Conservation (phyloP, 2,329 filamentous ascomycete genomes). For the Sphaceloma murrayae region DNA sequence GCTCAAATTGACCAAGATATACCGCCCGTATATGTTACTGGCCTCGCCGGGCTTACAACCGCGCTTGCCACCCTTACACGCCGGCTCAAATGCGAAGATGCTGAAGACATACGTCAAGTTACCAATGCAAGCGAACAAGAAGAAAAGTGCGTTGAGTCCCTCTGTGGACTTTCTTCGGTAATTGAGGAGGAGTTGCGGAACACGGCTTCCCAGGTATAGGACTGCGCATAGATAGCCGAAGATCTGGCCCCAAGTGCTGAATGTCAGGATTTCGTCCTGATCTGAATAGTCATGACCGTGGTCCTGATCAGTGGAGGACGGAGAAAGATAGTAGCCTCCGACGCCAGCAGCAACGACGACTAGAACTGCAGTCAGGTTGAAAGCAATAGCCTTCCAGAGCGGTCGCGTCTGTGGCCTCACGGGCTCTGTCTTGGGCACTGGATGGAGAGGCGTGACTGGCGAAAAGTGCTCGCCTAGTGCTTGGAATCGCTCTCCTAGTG, state of each 20-base stretch:
- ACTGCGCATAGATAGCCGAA: conserved; percentile 89
- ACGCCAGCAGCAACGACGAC: conserved; percentile 79
- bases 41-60: conserved; percentile 59
- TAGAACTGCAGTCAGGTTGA: conserved; percentile 66
- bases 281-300: conserved; percentile 26
- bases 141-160: conserved; percentile 87
- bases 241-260: conserved; percentile 73
- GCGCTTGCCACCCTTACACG: conserved; percentile 41
- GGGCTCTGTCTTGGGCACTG: conserved; percentile 34
- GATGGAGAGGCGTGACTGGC: conserved; percentile 69
- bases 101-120: conserved; percentile 89
- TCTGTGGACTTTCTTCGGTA: conserved; percentile 88
- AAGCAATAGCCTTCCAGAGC: conserved; percentile 47
- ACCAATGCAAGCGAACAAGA: conserved; percentile 90
- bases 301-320: conserved; percentile 30
- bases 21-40: conserved; percentile 58
- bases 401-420: conserved; percentile 30
- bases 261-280: conserved; percentile 46
- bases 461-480: conserved; percentile 61
- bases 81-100: conserved; percentile 80
- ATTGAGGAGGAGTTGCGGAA: conserved; percentile 87
- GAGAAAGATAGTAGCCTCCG: conserved; percentile 72
- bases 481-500: conserved; percentile 41
- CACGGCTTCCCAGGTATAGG: conserved; percentile 77
- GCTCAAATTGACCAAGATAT: conserved; percentile 80